Evolutionary conservation across 805 yeast genomes (phyloP), one percentile per base, ranked within the genome.

Genomic region (Yamadazyma sp.): DNA sequence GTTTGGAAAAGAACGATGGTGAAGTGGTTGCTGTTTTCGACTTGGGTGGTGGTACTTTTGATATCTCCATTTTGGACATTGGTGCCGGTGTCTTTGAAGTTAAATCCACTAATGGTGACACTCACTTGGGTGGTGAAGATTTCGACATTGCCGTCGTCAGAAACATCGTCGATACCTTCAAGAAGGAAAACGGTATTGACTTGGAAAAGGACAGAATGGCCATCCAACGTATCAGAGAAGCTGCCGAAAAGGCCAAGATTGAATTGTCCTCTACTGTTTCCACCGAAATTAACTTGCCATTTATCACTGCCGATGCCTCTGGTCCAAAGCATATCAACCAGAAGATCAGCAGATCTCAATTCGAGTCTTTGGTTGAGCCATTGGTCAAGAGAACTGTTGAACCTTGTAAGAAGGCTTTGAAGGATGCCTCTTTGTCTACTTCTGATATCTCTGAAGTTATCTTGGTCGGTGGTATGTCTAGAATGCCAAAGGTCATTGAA

Each of bases 1-100:
- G 96, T 72, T 75, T 88, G 58, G 96, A 88, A 72, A 78, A 74
- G 60, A 84, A 82, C 57, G 80, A 75, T 52, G 75, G 81, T 59
- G 82, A 81, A 70, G 84, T 84, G 46, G 95, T 89, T 55, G 97
- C 97, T 46, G 97, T 89, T 50, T 89, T 90, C 73, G 97, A 89
- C 72, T 78, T 89, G 60, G 97, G 97, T 81, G 97, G 97, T 69
- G 97, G 97, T 81, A 89, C 97, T 58, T 89, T 89, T 65, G 97
- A 89, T 84, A 84, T 89, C 70, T 89, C 97, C 55, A 86, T 89
- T 64, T 78, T 89, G 62, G 97, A 90, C 76, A 90, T 89, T 57
- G 96, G 90, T 72, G 88, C 89, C 62, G 97, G 97, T 77, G 97
- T 89, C 52, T 89, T 89, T 58, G 97, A 89, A 77, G 97, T 89